These are phyloP conservation scores for Backusella liffmaniae DNA, from an alignment of 192 early-diverging fungal genomes.

Conservation along the genomic window DNA sequence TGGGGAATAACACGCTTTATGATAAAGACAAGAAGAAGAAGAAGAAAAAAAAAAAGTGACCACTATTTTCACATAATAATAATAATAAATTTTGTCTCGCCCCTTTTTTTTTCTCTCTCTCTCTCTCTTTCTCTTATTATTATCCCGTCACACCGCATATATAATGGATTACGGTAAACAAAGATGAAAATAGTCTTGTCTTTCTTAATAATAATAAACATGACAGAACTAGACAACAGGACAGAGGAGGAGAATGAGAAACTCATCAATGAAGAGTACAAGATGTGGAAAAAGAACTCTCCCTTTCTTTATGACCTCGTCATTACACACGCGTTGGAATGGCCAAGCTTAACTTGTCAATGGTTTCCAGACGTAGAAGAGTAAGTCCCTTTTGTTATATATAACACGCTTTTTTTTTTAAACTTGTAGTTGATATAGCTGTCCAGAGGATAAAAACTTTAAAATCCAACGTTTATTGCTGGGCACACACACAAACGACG, in stretches of 20 bases:
- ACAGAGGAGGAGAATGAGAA: slow-evolving; percentile 60
- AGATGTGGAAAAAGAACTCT: slow-evolving; percentile 99
- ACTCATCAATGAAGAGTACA: slow-evolving; percentile 95
- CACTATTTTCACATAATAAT: neutral
- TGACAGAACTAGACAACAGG: slow-evolving; percentile 12
- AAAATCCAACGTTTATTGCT: slow-evolving; percentile 85
- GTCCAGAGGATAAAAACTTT: slow-evolving; percentile 75
- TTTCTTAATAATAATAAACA: neutral
- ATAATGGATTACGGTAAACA: neutral
- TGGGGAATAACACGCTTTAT: too few species aligned
- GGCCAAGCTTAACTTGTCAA: slow-evolving; percentile 96
- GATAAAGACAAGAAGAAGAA: neutral
- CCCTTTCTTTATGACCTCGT: slow-evolving; percentile 98
- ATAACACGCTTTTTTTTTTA: neutral
- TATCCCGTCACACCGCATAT: neutral
- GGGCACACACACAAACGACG: slow-evolving; percentile 96
- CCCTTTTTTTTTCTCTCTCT: neutral
- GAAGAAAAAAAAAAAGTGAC: neutral
- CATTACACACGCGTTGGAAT: slow-evolving; percentile 94
- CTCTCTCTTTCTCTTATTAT: neutral
- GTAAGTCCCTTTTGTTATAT: slow-evolving; percentile 51
- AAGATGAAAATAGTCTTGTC: neutral
- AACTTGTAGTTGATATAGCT: slow-evolving; percentile 45
- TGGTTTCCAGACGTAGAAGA: slow-evolving; percentile 96
- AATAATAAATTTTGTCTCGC: neutral